phyloP scores from a whole-genome alignment of 371 early-diverging fungal species.

The Rhizopus delemar region DNA sequence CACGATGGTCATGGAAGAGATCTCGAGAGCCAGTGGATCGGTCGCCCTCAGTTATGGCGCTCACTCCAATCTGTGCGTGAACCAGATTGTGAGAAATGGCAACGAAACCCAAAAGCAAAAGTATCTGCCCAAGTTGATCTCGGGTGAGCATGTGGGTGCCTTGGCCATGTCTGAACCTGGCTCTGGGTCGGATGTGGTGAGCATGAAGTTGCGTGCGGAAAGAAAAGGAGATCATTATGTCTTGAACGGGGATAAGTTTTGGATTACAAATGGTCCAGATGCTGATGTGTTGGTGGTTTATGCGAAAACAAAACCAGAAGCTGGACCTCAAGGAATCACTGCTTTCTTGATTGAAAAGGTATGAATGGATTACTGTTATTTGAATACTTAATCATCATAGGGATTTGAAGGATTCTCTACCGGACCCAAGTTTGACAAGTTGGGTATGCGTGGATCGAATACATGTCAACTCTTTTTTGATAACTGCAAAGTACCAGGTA shows the following conservation, averaged over 20 bases:
- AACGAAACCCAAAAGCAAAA: conserved; percentile 86
- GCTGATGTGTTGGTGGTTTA: conserved; percentile 93
- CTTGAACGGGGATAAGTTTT: conserved; percentile 89
- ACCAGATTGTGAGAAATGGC: conserved; percentile 94
- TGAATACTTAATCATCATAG: conserved; percentile 25
- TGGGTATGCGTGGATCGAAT: conserved; percentile 97
- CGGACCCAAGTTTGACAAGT: conserved; percentile 91
- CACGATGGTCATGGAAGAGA: conserved; percentile 92
- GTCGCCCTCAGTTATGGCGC: conserved; percentile 96
- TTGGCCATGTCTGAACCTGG: conserved; percentile 96
- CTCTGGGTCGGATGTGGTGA: conserved; percentile 93
- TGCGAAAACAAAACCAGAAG: conserved; percentile 85
- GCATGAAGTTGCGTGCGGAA: conserved; percentile 88
- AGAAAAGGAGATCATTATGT: conserved; percentile 82
- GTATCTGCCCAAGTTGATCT: conserved; percentile 90
- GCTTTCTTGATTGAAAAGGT: conserved; percentile 93
- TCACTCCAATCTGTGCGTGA: conserved; percentile 96
- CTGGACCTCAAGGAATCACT: conserved; percentile 89
- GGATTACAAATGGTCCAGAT: conserved; percentile 98
- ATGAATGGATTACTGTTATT: conserved; percentile 1
- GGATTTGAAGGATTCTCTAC: conserved; percentile 86
- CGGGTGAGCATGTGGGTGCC: conserved; percentile 91
- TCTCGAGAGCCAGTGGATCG: conserved; percentile 87
- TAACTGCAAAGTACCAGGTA: conserved; percentile 88
- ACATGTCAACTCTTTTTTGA: conserved; percentile 96